Evolutionary conservation across 2,329 filamentous ascomycete species (phyloP), one percentile per base, ranked within the genome.

Genomic region (Colletotrichum viniferum): DNA sequence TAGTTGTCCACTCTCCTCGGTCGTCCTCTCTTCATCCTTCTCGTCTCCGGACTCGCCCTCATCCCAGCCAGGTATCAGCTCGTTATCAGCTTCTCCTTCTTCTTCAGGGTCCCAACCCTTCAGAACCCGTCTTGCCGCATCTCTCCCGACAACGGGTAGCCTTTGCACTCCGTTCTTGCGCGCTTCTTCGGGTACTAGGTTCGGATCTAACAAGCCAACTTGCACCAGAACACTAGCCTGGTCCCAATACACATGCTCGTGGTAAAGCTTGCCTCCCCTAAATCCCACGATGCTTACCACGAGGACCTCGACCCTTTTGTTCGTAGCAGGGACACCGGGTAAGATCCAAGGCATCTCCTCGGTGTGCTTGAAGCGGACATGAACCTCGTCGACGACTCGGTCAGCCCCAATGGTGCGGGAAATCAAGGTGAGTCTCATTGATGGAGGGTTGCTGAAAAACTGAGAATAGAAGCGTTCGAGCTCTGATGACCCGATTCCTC

Each of bases 231-330:
- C 90, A 0, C 90, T 92, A 0, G 87, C 90, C 78, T 93, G 91
- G 67, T 93, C 92, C 91, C 92, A 93, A 38, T 89, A 87, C 14
- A 93, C 91, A 74, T 93, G 91, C 79, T 93, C 92, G 58, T 92
- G 90, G 64, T 89, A 91, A 1, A 93, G 79, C 9, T 90, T 87
- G 61, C 92, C 90, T 1, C 90, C 92, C 3, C 89, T 86, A 60
- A 93, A 84, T 21, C 89, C 89, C 0, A 93, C 90, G 3, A 93
- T 86, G 3, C 88, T 88, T 0, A 90, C 92, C 72, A 93, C 88
- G 0, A 92, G 87, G 5, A 93, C 86, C 56, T 89, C 86, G 2
- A 92, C 85, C 6, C 84, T 80, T 74, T 85, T 86, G 55, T 85
- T 83, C 0, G 90, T 93, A 0, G 91, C 87, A 4, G 90, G 89